Evolutionary conservation across 1,284 basidiomycete genomes (phyloP), one percentile per base, ranked within the genome.

Genomic region (Agaricales sp.): DNA sequence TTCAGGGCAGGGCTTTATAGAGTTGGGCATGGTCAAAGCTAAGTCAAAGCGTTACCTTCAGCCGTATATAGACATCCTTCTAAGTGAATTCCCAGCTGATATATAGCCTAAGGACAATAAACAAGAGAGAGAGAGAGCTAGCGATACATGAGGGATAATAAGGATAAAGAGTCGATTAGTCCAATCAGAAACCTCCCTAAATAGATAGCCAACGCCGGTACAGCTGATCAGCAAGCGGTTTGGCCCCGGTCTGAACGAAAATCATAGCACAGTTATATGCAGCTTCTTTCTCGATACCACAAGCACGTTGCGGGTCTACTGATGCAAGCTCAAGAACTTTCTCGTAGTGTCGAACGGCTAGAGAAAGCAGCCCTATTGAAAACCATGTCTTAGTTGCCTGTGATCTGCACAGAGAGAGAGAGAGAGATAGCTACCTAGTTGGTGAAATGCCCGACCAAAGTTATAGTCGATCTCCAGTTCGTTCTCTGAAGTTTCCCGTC

Each of bases 181-280:
- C 8, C n/a, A 35, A n/a, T 8, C n/a, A 35, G 30, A 35, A 8
- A 35, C 8, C 8, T 11, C 25, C 45, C 71, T 60, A 84, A 20
- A 84, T 58, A 2, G 80, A 80, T 19, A 88, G 65, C 86, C 86
- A 89, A 16, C 74, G 72, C 37, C 75, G 71, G 60, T 83, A 85
- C 43, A 90, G 62, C 0, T 63, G 67, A 50, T 82, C 71, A 3
- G 83, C 87, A 12, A 90, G 63, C 2, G 79, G 73, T 2, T 76
- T 71, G 2, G 85, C 83, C 2, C 87, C 89, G 1, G 86, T 87
- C 43, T 78, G 77, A 6, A 84, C 77, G 65, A 85, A 93, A 38
- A 95, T 83, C 43, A 89, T 67, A 8, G 86, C 81, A 39, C 96
- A 72, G 58, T 96, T 96, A 66, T 93, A 93, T 0, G 92, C 93